Evolutionary conservation across 2,329 filamentous ascomycete species (phyloP), one percentile per base, ranked within the genome.

Genomic region (Diaporthe velutina): DNA sequence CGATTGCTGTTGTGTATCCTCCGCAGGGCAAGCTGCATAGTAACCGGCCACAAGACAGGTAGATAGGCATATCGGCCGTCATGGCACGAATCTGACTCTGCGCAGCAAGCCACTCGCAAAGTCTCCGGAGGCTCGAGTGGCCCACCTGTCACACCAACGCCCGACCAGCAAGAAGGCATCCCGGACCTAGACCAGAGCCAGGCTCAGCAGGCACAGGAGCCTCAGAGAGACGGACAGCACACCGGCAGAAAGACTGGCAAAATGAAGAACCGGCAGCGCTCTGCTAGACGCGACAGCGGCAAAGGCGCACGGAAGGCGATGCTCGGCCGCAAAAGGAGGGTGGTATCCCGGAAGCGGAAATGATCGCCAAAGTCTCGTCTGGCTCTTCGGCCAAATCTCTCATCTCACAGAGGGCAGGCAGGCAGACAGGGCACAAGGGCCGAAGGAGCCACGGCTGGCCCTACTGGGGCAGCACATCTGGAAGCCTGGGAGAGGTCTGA

Each of bases 21-120:
- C 33, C 50, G 42, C 54, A 72, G 70, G 70, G 57, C 70, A 72
- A 72, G 70, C 70, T 64, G 55, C 70, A 71, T 72, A 42, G 45
- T 58, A 33, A 58, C 67, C 67, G 52, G 38, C 54, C 50, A 68
- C 64, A 54, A 54, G 48, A 38, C 30, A 67, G 45, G 30, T 30
- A 45, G 17, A 17, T 28, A 28, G 30, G 6, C 15, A 58, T 48
- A 45, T 58, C 55, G 67, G 22, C 38, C 52, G 22, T 42, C 52
- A 50, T 48, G 54, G n/a, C 52, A 60, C 48, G 33, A 10, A 68
- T 54, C 8, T 52, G 45, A 38, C 28, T 54, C 64, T 68, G 64
- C 48, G 9, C 64, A 52, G 64, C 64, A 68, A 40, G 48, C 48
- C 64, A 68, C 64, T 52, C 45, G 64, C 45, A 54, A 68, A 54